Evolutionary conservation across 352 stramenopile species (phyloP).

Genomic region (Phytophthora crassamura): DNA sequence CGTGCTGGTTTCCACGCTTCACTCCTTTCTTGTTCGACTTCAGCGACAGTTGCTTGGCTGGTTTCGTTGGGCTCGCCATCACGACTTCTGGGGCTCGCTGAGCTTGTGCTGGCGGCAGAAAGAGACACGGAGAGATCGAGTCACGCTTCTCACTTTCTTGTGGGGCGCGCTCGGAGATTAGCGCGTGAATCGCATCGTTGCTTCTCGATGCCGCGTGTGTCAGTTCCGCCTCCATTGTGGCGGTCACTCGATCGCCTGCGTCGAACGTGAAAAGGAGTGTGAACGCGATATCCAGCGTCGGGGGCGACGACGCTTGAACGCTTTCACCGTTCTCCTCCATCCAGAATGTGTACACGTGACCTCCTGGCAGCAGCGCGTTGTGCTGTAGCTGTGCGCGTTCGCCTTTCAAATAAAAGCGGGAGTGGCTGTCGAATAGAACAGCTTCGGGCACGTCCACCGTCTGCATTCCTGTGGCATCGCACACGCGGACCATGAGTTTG

Average conservation of each 20-base stretch:
- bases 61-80: slow-evolving; percentile 8
- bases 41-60: slow-evolving; percentile 14
- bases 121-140: slow-evolving; percentile 31
- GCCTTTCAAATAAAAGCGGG: slow-evolving; percentile 65
- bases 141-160: slow-evolving; percentile 2
- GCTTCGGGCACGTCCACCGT: slow-evolving; percentile 57
- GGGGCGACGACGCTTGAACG: slow-evolving; percentile 12
- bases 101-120: slow-evolving; percentile 34
- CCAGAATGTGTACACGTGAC: slow-evolving; percentile 81
- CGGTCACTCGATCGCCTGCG: slow-evolving; percentile 24
- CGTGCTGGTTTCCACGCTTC: slow-evolving; percentile 19
- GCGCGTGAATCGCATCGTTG: slow-evolving; percentile 15
- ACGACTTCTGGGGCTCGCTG: slow-evolving; percentile 11
- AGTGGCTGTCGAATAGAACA: slow-evolving; percentile 73
- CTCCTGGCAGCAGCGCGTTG: slow-evolving; percentile 53
- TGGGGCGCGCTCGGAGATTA: slow-evolving; percentile 10
- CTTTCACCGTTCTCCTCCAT: slow-evolving; percentile 37
- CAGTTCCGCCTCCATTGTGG: slow-evolving; percentile 28
- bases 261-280: slow-evolving; percentile 53
- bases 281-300: slow-evolving; percentile 48
- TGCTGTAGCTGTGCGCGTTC: slow-evolving; percentile 48
- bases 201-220: slow-evolving; percentile 5
- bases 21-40: slow-evolving; percentile 12
- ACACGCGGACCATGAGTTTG: slow-evolving; percentile 69
- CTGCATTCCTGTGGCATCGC: slow-evolving; percentile 57